Percentiles rank a stretch among this genome's conserved stretches.
Evolutionary conservation across 2,329 filamentous ascomycete species (phyloP).

Genomic region (Cercospora sp.): DNA sequence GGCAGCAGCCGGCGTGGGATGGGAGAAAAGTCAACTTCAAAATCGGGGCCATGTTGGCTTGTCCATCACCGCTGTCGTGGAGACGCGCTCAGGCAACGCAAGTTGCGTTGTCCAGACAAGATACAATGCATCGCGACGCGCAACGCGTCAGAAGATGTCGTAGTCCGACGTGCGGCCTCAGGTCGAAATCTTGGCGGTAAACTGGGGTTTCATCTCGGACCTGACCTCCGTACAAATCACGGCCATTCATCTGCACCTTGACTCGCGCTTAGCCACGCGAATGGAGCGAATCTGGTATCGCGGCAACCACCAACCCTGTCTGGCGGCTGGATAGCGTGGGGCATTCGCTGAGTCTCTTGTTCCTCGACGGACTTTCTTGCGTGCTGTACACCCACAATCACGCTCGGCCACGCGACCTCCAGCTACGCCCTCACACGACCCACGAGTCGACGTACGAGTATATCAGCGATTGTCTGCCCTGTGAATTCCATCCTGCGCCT

Average conservation of each 20-base stretch:
- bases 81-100: not conserved
- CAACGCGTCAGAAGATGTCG: not conserved
- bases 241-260: not conserved
- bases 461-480: not conserved
- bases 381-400: constrained; percentile 3
- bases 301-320: constrained; percentile 15
- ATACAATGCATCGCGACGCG: not conserved
- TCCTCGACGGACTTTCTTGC: constrained; percentile 20
- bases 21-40: not conserved
- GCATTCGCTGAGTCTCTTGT: constrained; percentile 9
- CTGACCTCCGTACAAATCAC: constrained; percentile 8
- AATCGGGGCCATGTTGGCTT: not conserved
- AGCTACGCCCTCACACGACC: constrained; percentile 20
- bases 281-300: constrained; percentile 11
- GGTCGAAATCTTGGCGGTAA: not conserved
- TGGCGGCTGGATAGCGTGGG: constrained; percentile 21
- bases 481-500: constrained; percentile 8
- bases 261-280: constrained; percentile 5
- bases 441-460: constrained; percentile 5
- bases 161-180: constrained; percentile 11
- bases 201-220: constrained; percentile 7
- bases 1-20: constrained; percentile 1
- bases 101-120: not conserved
- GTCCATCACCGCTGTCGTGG: not conserved
- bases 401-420: constrained; percentile 10